Conservation (phyloP, 2,329 filamentous ascomycete genomes). For the Teratosphaeria viscida region DNA sequence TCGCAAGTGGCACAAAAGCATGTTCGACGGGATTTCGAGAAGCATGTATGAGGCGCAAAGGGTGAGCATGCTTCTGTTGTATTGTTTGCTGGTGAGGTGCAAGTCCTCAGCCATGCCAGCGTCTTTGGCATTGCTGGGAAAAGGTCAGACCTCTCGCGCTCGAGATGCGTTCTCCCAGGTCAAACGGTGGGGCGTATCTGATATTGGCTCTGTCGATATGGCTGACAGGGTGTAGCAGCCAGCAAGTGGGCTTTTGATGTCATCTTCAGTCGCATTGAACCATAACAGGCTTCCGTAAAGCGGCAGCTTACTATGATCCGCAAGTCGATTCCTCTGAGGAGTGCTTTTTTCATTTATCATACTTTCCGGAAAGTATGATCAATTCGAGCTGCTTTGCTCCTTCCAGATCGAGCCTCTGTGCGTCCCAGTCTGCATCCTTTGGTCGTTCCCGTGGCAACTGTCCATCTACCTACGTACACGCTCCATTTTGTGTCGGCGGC, state of each 20-base stretch:
- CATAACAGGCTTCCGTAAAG: neutral
- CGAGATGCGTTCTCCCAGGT: neutral
- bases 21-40: neutral
- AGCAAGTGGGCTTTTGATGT: neutral
- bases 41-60: neutral
- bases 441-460: no score
- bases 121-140: neutral
- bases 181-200: neutral
- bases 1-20: neutral
- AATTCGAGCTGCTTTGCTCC: neutral
- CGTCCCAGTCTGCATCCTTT: neutral
- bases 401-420: neutral
- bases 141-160: neutral
- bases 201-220: neutral
- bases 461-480: no score
- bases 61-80: neutral
- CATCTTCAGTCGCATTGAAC: neutral
- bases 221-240: neutral
- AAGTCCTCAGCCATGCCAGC: neutral
- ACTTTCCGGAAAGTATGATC: neutral
- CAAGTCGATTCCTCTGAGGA: neutral
- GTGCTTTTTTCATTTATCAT: neutral
- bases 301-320: neutral
- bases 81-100: neutral
- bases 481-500: no score